These are phyloP conservation scores for Diplodia sapinea DNA, from an alignment of 2,329 filamentous ascomycete species.

Conservation along the genomic window DNA sequence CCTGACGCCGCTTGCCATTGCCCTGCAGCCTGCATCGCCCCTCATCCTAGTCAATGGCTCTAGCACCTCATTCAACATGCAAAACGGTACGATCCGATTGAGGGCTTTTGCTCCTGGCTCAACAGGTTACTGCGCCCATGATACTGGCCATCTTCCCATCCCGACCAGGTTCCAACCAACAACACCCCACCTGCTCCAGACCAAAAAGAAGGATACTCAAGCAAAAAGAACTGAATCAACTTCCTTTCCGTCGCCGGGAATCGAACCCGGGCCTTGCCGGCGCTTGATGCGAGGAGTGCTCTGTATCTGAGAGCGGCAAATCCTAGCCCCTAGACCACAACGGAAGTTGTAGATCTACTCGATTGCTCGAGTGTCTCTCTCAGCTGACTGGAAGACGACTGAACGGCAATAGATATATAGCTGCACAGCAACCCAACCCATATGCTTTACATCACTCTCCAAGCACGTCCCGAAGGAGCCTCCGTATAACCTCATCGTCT, in stretches of 20 bases:
- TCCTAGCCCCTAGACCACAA: constrained; percentile 30
- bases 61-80: background rate
- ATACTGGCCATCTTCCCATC: background rate
- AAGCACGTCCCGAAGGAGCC: background rate
- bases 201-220: background rate
- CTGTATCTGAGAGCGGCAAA: constrained; percentile 27
- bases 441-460: background rate
- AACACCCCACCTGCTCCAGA: background rate
- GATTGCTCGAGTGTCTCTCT: constrained; percentile 7
- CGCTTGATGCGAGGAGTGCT: constrained; percentile 19
- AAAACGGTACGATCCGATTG: background rate
- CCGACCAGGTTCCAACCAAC: accelerated
- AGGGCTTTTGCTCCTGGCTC: background rate
- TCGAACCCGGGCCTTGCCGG: constrained; percentile 30
- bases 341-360: constrained; percentile 18
- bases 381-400: background rate
- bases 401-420: too few relatives aligned
- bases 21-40: background rate
- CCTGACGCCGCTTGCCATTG: background rate
- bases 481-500: background rate
- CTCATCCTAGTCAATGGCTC: background rate
- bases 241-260: constrained; percentile 29
- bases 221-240: background rate
- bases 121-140: background rate
- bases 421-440: too few relatives aligned